Conservation (phyloP, 176 grass and related monocot species). For the Oryza australiensis region DNA sequence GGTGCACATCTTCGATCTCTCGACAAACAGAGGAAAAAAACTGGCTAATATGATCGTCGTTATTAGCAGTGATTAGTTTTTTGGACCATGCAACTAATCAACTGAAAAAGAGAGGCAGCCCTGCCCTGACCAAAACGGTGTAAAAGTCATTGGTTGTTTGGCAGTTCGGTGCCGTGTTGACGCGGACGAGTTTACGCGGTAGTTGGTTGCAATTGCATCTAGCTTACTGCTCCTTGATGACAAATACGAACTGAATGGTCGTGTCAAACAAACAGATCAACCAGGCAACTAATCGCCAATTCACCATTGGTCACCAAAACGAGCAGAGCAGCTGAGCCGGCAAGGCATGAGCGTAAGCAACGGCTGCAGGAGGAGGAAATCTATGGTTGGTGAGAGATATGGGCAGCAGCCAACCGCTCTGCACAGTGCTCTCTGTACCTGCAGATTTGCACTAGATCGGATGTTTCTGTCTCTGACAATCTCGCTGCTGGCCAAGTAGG, state of each 20-base stretch:
- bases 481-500: neutral
- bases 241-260: neutral
- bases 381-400: slow-evolving; percentile 11
- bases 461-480: slow-evolving; percentile 28
- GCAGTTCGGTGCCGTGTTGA: neutral
- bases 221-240: neutral
- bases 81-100: neutral
- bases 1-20: too few species aligned
- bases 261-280: neutral
- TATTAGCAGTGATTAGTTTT: neutral
- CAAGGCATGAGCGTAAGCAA: neutral
- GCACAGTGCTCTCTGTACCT: neutral
- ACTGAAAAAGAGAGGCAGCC: neutral
- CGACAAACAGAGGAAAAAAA: too few species aligned
- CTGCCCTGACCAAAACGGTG: neutral
- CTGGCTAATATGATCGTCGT: neutral
- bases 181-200: neutral
- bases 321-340: neutral
- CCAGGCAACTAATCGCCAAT: neutral
- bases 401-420: neutral
- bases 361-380: neutral
- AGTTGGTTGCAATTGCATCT: too few species aligned
- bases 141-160: slow-evolving; percentile 29
- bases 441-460: slow-evolving; percentile 10
- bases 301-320: neutral